Evolutionary conservation across 345 rosid genomes (phyloP), one percentile per base, ranked within the genome.

Genomic region (Stellera chamaejasme): DNA sequence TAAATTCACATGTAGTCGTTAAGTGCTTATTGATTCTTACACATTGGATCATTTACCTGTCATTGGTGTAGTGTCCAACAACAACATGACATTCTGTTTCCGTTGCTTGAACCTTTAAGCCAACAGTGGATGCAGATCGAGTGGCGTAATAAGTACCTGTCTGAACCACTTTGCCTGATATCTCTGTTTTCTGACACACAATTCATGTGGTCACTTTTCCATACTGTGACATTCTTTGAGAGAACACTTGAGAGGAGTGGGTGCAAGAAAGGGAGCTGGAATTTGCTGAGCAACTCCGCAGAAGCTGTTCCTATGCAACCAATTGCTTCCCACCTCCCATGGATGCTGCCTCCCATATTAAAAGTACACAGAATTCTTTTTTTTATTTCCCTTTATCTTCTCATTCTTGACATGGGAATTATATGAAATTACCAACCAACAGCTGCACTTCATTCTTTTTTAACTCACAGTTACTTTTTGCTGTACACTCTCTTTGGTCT

Each of bases 291-390:
- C 52, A 66, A 52, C 69, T 63, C 76, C 19, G 25, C 64, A n/a
- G 65, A 60, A 58, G 72, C 47, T 70, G 60, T 73, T 57, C 67
- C 64, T 58, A 45, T 64, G 57, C 97, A 93, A 75, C 99, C 99
- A 55, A 79, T 93, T 84, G 94, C 91, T 66, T 78, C 83, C 57
- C 99, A 93, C 75, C 74, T 93, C 48, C 77, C 89, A 14, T 93
- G 99, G 99, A 93, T 93, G 96, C 72, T 89, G 67, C 99, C 96
- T 67, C 96, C 99, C 63, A 88, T 93, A 57, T 63, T 89, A 61
- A 93, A 84, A 68, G 99, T 93, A 78, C 50, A 80, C 44, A 10
- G 48, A 26, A 48, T 55, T 25, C 23, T 27, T 44, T 43, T 43
- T 55, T 16, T 44, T 56, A 45, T 52, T 11, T 51, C 23, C 6